Conservation (phyloP, 2,329 filamentous ascomycete genomes). For the Alternaria sp. region DNA sequence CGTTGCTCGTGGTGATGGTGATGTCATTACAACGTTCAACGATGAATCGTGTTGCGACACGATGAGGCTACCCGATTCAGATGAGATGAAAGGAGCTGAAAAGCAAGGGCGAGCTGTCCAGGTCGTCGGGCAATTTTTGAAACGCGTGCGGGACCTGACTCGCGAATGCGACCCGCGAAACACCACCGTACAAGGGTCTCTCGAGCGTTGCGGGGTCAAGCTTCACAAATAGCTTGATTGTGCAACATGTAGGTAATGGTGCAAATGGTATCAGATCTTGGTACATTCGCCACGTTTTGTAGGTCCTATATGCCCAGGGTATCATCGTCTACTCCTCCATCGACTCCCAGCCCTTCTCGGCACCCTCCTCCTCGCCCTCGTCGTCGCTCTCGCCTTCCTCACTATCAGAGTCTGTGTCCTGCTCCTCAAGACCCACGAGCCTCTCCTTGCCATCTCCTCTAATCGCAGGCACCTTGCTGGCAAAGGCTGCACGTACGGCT, state of each 20-base stretch:
- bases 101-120: slow-evolving; percentile 14
- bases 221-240: slow-evolving; percentile 6
- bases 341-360: slow-evolving; percentile 51
- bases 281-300: background rate
- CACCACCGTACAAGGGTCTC: background rate
- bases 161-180: slow-evolving; percentile 4
- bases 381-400: slow-evolving; percentile 59
- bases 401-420: slow-evolving; percentile 69
- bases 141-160: slow-evolving; percentile 17
- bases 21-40: background rate
- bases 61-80: slow-evolving; percentile 4
- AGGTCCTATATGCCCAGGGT: slow-evolving; percentile 19
- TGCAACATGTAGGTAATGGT: background rate
- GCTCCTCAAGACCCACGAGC: slow-evolving; percentile 75
- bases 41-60: background rate
- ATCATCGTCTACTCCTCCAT: slow-evolving; percentile 52
- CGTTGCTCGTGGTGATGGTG: background rate
- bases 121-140: slow-evolving; percentile 21
- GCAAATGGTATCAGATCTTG: background rate
- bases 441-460: slow-evolving; percentile 75
- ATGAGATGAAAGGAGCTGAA: slow-evolving; percentile 27
- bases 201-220: slow-evolving; percentile 3
- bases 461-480: slow-evolving; percentile 68
- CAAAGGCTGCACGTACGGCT: slow-evolving; percentile 85
- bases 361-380: slow-evolving; percentile 50